Base-by-base conservation (phyloP, 106 monocot species). In the Dactylorhiza incarnata region DNA sequence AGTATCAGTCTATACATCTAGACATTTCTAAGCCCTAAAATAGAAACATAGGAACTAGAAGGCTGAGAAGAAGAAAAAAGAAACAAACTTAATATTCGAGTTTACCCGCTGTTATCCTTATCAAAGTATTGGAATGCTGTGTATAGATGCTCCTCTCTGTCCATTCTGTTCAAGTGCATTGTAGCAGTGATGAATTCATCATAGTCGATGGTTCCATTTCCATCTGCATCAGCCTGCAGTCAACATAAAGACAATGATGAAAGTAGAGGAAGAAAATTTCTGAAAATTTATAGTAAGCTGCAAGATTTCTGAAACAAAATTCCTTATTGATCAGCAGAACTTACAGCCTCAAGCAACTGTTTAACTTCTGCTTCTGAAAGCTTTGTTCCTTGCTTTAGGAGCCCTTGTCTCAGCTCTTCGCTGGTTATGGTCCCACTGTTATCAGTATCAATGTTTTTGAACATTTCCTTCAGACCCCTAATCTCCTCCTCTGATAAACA, bases 171-270 rank as follows among this genome's bases (percentile, higher is more conserved):
- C 86, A 95, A 76, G 78, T 91, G 95, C 83, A 95, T 82, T 7
- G 91, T 95, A 25, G 95, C 95, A 43, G 95, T 91, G 66, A 95
- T 92, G 86, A 95, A 95, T 71, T 95, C 95, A 7, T 95, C 91
- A 49, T 95, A 95, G 68, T 95, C 95, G 44, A 95, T 95, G 1
- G 86, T 87, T n/a, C 95, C 95, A 76, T 95, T 95, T 45, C 95
- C 95, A 87, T 95, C 95, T 6, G 91, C 95, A 76, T 95, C 95
- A 56, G 95, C 95, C 94, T 95, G 65, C 54, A 45, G 48, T 54
- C 17, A 58, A 3, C 5, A 62, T 25, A 48, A 61, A 52, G 13
- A 10, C 13, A 69, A 71, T 7, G 45, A 15, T 6, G 14, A 78
- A 19, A 9, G 55, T 50, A 1, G 14, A 3, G 45, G 24, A 51